Conservation (phyloP, 495 filamentous ascomycete species). For the Corynascus novoguineensis region DNA sequence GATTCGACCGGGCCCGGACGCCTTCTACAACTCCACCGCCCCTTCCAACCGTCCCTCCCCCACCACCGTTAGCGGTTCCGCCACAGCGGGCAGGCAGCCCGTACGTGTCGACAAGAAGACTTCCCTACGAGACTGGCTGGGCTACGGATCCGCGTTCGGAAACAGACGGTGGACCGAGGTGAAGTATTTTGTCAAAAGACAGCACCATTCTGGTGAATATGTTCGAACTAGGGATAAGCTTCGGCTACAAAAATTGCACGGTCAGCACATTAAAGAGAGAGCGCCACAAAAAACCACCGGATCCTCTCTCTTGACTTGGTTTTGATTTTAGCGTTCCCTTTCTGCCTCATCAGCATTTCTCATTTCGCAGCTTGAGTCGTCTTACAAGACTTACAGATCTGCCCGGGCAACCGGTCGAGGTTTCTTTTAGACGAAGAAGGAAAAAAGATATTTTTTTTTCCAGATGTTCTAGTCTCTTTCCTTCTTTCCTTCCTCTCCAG, state of each 20-base stretch:
- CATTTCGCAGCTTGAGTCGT: conserved; percentile 8
- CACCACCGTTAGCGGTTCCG: conserved; percentile 10
- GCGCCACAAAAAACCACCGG: no score
- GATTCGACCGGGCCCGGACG: conserved; percentile 35
- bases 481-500: conserved; percentile 2
- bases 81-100: background rate
- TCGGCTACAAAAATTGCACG: no score
- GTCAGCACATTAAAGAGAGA: no score
- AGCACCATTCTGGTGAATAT: no score
- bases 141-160: conserved; percentile 34
- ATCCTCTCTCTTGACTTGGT: no score
- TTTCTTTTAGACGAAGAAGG: background rate
- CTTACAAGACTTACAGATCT: conserved; percentile 24
- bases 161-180: conserved; percentile 21
- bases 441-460: conserved; percentile 3
- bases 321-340: no score
- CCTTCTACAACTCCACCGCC: conserved; percentile 28
- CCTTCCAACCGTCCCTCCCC: conserved; percentile 10
- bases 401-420: conserved; percentile 35
- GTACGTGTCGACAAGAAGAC: conserved; percentile 2
- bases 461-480: conserved; percentile 7
- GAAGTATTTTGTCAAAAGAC: background rate
- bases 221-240: no score
- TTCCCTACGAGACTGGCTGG: conserved; percentile 40
- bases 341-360: conserved; percentile 16